Conservation (phyloP, 352 stramenopile genomes). For the Saprolegnia parasitica region DNA sequence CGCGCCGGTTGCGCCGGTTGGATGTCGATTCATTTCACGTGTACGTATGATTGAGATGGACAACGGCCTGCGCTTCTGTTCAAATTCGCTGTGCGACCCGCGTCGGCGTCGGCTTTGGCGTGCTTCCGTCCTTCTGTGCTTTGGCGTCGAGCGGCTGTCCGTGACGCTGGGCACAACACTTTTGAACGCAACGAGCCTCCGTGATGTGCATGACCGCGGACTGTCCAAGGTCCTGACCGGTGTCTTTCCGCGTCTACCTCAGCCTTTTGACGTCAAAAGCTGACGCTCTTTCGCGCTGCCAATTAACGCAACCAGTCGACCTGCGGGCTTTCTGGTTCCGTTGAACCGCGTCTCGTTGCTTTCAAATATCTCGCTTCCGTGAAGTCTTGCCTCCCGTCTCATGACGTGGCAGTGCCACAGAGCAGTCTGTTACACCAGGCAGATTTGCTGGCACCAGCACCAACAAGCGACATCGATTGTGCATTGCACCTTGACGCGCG, state of each 20-base stretch:
- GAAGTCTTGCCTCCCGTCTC: no score
- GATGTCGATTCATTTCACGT: neutral
- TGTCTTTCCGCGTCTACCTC: neutral
- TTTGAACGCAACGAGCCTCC: neutral
- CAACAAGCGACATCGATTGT: no score
- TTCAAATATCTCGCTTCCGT: no score
- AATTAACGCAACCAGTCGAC: neutral
- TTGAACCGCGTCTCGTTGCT: no score
- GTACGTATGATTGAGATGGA: slow-evolving; percentile 12
- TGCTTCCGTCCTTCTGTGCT: neutral
- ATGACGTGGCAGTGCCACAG: no score
- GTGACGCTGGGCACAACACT: neutral
- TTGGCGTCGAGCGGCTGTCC: slow-evolving; percentile 10
- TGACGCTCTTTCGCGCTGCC: neutral
- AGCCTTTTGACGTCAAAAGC: slow-evolving; percentile 23
- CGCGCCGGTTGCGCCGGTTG: neutral
- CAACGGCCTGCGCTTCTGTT: neutral
- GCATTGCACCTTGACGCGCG: no score
- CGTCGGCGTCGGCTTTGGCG: slow-evolving; percentile 1
- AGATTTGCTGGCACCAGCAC: no score
- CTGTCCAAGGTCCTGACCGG: slow-evolving; percentile 11
- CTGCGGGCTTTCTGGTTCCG: no score
- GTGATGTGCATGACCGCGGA: neutral
- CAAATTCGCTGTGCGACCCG: neutral
- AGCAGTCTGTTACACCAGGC: no score